Evolutionary conservation across 2,329 filamentous ascomycete genomes (phyloP), one percentile per base, ranked within the genome.

Genomic region (Dothistroma pini): DNA sequence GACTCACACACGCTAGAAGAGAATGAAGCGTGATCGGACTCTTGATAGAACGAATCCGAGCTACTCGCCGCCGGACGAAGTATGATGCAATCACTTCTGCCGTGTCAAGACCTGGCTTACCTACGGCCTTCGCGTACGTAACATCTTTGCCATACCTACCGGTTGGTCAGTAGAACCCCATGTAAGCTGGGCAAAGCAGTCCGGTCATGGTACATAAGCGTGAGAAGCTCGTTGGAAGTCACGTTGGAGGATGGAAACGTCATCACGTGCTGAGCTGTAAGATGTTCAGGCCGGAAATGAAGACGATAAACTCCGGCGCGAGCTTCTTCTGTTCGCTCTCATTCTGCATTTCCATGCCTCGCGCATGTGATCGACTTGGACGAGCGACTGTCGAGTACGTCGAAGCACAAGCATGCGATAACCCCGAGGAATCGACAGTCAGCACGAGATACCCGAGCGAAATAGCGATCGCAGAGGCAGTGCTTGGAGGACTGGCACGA

Each of bases 31-130:
- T 44, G 41, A 19, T n/a, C 14, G 14, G 41, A n/a, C 16, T n/a
- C n/a, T 2, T 4, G 14, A n/a, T 44, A 44, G 41, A 6, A 19
- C 41, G 41, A 44, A 5, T n/a, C 41, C 41, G 16, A 44, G 41
- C 41, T 44, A 19, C n/a, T 44, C 16, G 41, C 41, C 12, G 41
- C 41, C 41, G 41, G 16, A 44, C 25, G 31, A 60, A 38, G 29
- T 29, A 49, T 57, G 53, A 57, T 57, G 55, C 47, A 57, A 57
- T 57, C n/a, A 22, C 35, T 57, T 14, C 16, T 8, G 41, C 4
- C 41, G n/a, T 44, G n/a, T 38, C 11, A 12, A 1, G 16, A 38
- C 3, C 3, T 38, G 35, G 35, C 35, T 38, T 11, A 38, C 35
- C 6, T 38, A 12, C 35, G 4, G 3, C 11, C 35, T 38, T 8